A percentile compares a stretch with the other conserved stretches of the same genome.
Evolutionary conservation across 306 rosid genomes (phyloP).

Genomic region (Cajanus cajan): DNA sequence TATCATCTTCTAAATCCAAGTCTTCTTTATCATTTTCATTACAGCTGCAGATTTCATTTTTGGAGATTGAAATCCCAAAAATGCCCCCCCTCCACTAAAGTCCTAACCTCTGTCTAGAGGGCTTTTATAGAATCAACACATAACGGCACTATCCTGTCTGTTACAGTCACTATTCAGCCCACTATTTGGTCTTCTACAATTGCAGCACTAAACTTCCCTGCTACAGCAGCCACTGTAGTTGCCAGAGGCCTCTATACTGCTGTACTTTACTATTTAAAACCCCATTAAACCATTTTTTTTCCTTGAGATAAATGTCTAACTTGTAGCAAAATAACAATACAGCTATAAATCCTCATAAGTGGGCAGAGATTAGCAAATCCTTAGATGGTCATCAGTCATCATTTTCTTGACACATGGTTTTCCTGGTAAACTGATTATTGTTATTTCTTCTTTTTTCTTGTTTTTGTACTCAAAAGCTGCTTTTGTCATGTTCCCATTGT

Average conservation of each 20-base stretch:
- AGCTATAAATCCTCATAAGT: background rate
- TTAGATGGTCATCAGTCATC: background rate
- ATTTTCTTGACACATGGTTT: background rate
- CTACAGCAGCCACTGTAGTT: too few species aligned
- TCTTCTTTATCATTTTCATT: background rate
- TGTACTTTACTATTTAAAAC: too few species aligned
- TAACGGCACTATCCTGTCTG: too few species aligned
- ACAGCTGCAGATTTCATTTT: background rate
- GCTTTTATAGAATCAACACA: background rate
- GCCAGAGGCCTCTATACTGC: too few species aligned
- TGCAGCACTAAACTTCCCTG: background rate
- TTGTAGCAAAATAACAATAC: background rate
- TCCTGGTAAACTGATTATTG: background rate
- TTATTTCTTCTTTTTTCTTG: background rate
- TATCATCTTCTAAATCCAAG: background rate
- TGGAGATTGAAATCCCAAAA: background rate
- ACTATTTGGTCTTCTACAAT: too few species aligned
- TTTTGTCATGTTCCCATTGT: background rate
- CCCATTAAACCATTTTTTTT: background rate
- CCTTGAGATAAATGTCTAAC: background rate
- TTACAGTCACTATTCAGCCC: too few species aligned
- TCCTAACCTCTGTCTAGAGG: background rate
- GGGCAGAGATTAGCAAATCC: background rate
- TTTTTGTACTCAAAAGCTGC: background rate
- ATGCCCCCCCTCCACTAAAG: background rate